These are phyloP conservation scores for Nakazawaea wickerhamii DNA, from an alignment of 805 yeast genomes.

Conservation along the genomic window DNA sequence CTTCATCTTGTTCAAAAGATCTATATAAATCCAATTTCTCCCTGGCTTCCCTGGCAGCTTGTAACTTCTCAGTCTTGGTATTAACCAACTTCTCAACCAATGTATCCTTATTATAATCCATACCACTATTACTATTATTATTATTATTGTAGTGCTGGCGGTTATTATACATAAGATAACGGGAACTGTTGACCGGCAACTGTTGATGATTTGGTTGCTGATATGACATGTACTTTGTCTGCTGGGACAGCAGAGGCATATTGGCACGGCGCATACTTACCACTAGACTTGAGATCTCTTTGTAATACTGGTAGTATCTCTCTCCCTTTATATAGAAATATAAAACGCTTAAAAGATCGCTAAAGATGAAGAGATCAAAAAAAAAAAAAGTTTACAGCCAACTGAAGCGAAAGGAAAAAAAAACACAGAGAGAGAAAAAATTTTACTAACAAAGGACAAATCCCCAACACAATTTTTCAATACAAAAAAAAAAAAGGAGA, in stretches of 20 bases:
- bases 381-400: too few species aligned
- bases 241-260: not conserved
- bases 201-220: conserved; percentile 3
- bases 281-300: too few species aligned
- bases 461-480: too few species aligned
- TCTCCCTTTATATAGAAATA: too few species aligned
- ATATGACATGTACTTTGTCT: not conserved
- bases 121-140: too few species aligned
- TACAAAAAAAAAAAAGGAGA: too few species aligned
- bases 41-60: conserved; percentile 27
- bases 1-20: conserved; percentile 69
- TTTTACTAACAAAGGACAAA: not conserved
- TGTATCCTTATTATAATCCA: not conserved
- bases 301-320: too few species aligned
- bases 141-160: not conserved
- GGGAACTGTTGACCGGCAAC: not conserved
- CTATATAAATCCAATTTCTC: conserved; percentile 55
- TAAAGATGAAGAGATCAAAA: not conserved
- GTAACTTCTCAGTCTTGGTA: conserved; percentile 4
- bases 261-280: conserved; percentile 2
- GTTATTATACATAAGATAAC: not conserved
- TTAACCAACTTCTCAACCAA: not conserved
- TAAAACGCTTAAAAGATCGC: not conserved
- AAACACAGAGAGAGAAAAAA: too few species aligned
- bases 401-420: too few species aligned